Evolutionary conservation across 352 stramenopile species (phyloP).

Genomic region (Globisporangium rhizosaccharum): DNA sequence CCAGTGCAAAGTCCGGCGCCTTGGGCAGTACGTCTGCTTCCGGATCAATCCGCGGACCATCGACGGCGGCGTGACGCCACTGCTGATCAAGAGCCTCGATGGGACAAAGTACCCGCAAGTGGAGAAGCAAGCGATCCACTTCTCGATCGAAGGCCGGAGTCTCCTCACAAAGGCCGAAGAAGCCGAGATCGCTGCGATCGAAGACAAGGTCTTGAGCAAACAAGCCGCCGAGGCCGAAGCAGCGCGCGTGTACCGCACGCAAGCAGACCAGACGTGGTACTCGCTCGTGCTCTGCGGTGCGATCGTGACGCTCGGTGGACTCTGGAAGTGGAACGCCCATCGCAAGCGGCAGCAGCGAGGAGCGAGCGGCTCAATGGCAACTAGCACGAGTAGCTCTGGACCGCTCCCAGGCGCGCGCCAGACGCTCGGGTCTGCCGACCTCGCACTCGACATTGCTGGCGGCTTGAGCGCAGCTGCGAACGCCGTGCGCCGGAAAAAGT

Average conservation of each 20-base stretch:
- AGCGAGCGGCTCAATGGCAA: neutral
- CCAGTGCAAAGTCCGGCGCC: constrained; percentile 47
- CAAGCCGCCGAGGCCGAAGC: constrained; percentile 26
- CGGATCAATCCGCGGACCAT: constrained; percentile 40
- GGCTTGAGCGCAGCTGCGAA: neutral
- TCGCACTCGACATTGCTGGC: neutral
- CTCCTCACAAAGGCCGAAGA: constrained; percentile 55
- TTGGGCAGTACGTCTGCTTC: constrained; percentile 68
- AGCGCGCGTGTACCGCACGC: neutral
- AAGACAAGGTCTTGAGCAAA: constrained; percentile 33
- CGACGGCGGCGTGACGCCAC: constrained; percentile 35
- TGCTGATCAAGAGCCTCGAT: constrained; percentile 49
- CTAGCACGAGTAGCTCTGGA: neutral
- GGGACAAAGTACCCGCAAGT: constrained; percentile 46
- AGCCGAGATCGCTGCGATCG: constrained; percentile 42
- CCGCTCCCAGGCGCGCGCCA: neutral
- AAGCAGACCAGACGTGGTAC: constrained; percentile 14
- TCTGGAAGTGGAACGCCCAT: constrained; percentile 13
- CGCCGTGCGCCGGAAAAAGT: constrained; percentile 14
- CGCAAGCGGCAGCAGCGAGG: constrained; percentile 14
- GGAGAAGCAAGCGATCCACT: constrained; percentile 72
- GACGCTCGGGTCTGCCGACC: constrained; percentile 4
- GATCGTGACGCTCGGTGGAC: constrained; percentile 6
- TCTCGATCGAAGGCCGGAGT: constrained; percentile 68
- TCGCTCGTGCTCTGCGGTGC: constrained; percentile 7